Evolutionary conservation across 352 stramenopile species (phyloP).

Genomic region (Blastocystis sp.): DNA sequence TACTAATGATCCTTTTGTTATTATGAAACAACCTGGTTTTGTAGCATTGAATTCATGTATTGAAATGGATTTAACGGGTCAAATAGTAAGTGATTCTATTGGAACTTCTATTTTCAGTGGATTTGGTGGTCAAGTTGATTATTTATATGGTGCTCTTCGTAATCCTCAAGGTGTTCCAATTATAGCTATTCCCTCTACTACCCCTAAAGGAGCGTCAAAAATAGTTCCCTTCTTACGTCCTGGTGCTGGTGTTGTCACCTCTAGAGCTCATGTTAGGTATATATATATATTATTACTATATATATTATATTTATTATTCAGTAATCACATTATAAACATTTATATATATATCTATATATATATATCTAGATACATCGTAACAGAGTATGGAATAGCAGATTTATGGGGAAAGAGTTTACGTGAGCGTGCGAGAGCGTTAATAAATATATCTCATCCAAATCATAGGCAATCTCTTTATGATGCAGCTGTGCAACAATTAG

Average conservation of each 20-base stretch:
- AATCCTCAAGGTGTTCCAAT: conserved; percentile 43
- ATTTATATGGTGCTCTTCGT: conserved; percentile 43
- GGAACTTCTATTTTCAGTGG: conserved; percentile 46
- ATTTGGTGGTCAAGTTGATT: conserved; percentile 47
- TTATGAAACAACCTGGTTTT: conserved; percentile 44
- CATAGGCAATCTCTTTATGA: no score
- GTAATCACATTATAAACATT: no score
- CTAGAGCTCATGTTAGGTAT: conserved; percentile 45
- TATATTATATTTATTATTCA: no score
- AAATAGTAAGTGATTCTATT: conserved; percentile 45
- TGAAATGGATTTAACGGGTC: conserved; percentile 46
- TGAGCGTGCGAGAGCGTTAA: conserved; percentile 43
- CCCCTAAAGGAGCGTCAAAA: conserved; percentile 41
- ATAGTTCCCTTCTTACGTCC: conserved; percentile 43
- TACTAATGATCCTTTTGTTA: conserved; percentile 45
- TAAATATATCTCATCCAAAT: conserved; percentile 45
- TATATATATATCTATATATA: no score
- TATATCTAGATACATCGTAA: conserved; percentile 43
- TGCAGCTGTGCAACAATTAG: no score
- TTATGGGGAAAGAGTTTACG: conserved; percentile 41
- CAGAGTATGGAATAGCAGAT: conserved; percentile 45
- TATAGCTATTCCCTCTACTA: conserved; percentile 44
- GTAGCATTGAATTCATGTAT: conserved; percentile 45
- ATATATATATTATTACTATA: no score
- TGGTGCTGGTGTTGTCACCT: conserved; percentile 45